Evolutionary conservation across 108 stramenopile species (phyloP), one percentile per base, ranked within the genome.

Genomic region (Mediolabrus comicus): DNA sequence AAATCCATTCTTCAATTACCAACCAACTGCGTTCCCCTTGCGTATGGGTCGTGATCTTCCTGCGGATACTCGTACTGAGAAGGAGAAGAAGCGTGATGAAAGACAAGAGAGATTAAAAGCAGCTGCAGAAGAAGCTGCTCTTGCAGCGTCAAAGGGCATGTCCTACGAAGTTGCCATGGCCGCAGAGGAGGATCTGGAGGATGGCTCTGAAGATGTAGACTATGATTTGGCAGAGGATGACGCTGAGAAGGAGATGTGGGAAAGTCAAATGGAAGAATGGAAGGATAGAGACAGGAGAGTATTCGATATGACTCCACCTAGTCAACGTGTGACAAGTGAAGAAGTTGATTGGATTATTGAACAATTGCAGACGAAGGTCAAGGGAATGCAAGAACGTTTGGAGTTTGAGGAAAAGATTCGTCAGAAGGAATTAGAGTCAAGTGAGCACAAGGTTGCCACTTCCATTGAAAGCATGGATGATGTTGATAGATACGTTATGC

Each of bases 71-170:
- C 85, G 90, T n/a, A 91, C 87, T 3, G 90, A 89, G 56, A 81
- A 82, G 46, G 88, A 94, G 62, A 91, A 91, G 84, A 94, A 91
- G 63, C 81, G 87, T 22, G 83, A 89, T 69, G 92, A 89, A 59
- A 82, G 89, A 1, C 87, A 91, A 68, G 81, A 88, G 46, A 70
- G 80, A 0, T 79, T 94, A 74, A 76, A 76, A 69, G 88, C 81
- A 10, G 92, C 92, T 34, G 90, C 92, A 3, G 67, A 83, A 53
- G 75, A 81, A 64, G 81, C 75, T 10, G 81, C 75, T 3, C 61
- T 75, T 41, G 79, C 79, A 19, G 79, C 67, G 7, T 64, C 74
- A 46, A 67, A 53, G 25, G 79, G 79, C 6, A 70, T 60, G 25
- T 52, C 81, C 3, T 77, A 71, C 30, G 75, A 72, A 59, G 71